Evolutionary conservation across 805 yeast species (phyloP).

Genomic region (Millerago galiae): DNA sequence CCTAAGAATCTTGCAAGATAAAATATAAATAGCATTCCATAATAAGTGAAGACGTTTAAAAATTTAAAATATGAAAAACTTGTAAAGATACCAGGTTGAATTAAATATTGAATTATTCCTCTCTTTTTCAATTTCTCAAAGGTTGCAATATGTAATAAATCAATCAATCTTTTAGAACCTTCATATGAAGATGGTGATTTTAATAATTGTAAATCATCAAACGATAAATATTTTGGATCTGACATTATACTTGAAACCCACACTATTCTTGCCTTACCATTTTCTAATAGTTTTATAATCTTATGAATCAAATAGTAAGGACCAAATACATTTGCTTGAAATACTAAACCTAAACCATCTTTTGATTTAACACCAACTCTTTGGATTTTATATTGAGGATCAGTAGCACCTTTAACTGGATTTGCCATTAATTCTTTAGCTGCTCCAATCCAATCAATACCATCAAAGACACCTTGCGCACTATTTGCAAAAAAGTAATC

Average conservation of each 20-base stretch:
- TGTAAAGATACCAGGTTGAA: conserved; percentile 92
- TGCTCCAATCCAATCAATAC: conserved; percentile 84
- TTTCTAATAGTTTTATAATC: conserved; percentile 45
- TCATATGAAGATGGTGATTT: conserved; percentile 70
- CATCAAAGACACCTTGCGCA: conserved; percentile 81
- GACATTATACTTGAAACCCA: conserved; percentile 90
- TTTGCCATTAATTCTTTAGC: conserved; percentile 53
- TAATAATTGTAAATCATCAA: conserved; percentile 68
- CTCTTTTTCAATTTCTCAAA: conserved; percentile 42
- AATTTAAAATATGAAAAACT: conserved; percentile 73
- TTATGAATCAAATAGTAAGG: conserved; percentile 81
- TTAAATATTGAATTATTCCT: conserved; percentile 66
- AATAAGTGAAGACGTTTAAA: conserved; percentile 71
- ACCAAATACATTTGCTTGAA: conserved; percentile 95
- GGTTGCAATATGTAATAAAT: conserved; percentile 71
- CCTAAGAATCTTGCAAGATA: conserved; percentile 79
- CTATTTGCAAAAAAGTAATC: conserved; percentile 84
- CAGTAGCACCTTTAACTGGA: conserved; percentile 81
- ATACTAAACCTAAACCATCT: conserved; percentile 82
- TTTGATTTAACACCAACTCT: conserved; percentile 63
- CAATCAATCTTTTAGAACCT: conserved; percentile 85
- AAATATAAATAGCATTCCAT: conserved; percentile 81
- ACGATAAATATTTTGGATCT: conserved; percentile 63
- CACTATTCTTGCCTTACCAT: conserved; percentile 56
- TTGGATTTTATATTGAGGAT: conserved; percentile 82